phyloP scores from a whole-genome alignment of 495 filamentous ascomycete species.

The Xylaria nigripes region DNA sequence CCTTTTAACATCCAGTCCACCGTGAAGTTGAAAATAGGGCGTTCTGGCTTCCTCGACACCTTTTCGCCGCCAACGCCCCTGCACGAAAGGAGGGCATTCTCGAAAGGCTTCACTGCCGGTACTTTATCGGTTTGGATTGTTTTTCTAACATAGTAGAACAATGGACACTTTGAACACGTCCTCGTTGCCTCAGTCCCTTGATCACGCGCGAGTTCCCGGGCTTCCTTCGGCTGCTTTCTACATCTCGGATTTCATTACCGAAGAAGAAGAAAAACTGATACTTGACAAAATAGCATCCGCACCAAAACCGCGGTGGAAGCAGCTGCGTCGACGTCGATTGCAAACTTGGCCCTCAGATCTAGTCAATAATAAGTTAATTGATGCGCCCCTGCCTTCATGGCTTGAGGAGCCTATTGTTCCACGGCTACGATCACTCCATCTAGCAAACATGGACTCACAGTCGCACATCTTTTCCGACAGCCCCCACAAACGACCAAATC shows the following conservation, averaged over 20 bases:
- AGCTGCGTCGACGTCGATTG: constrained; percentile 75
- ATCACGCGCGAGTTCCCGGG: constrained; percentile 45
- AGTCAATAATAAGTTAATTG: constrained; percentile 62
- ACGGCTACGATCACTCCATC: constrained; percentile 50
- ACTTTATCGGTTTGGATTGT: background rate
- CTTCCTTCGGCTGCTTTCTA: constrained; percentile 71
- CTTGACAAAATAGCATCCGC: constrained; percentile 57
- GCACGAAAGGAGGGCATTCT: background rate
- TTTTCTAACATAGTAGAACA: background rate
- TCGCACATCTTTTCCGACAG: constrained; percentile 55
- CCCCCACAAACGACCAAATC: constrained; percentile 73
- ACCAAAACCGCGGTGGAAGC: constrained; percentile 74
- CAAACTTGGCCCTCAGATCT: constrained; percentile 86
- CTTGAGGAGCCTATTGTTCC: constrained; percentile 61
- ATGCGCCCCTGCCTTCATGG: constrained; percentile 68
- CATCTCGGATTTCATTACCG: constrained; percentile 76
- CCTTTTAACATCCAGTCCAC: background rate
- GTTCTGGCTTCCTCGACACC: background rate
- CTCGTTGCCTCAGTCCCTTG: constrained; percentile 35
- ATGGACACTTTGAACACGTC: constrained; percentile 9
- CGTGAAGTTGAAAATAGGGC: background rate
- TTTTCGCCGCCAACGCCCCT: background rate
- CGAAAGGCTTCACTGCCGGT: background rate
- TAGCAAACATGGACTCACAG: constrained; percentile 18
- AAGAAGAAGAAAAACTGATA: constrained; percentile 63